Evolutionary conservation across 176 grass and related monocot species (phyloP), one percentile per base, ranked within the genome.

Genomic region (Triticum dicoccoides): DNA sequence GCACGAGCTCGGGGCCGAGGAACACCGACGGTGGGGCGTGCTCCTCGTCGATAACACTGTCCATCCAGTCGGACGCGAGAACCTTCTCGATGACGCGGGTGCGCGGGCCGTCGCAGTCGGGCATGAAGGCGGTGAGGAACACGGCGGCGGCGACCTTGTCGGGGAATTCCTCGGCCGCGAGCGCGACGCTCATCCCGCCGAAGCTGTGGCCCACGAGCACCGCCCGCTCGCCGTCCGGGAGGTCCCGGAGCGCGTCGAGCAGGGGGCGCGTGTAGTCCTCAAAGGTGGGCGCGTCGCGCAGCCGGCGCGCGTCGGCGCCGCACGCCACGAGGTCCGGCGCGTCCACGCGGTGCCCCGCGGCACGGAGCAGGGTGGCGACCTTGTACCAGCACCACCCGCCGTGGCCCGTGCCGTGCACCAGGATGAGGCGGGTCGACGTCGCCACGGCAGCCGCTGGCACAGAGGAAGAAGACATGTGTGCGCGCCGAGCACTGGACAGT

Each of bases 321-420:
- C 90, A 92, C 2, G 88, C 93, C 4, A 76, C 77, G 34, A 95
- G 79, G 73, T 95, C 88, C 17, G 30, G 88, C 24, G 68, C 69
- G 23, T 82, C 76, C 18, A 92, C 91, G 69, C 84, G 83, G 77
- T 89, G 83, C 0, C 83, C 88, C 4, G 78, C 81, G 12, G 82
- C 44, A 44, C 92, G 76, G 41, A 94, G 89, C 56, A 78, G 84
- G 14, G 84, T 78, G 39, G 77, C 44, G 1, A 94, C 84, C 27
- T 86, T 86, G 87, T 91, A 87, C 92, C 92, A 94, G 75, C 86
- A 89, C 89, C 92, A 94, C 2, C 81, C 89, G 35, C 92, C 92
- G 56, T 91, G 87, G 37, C 87, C 80, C 18, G 84, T 70, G 44
- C 92, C 89, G 84, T 94, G 92, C 35, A 94, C 92, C 35, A 94